These are phyloP conservation scores for Mollisia scopiformis DNA, from an alignment of 2,329 filamentous ascomycete genomes.

Conservation along the genomic window DNA sequence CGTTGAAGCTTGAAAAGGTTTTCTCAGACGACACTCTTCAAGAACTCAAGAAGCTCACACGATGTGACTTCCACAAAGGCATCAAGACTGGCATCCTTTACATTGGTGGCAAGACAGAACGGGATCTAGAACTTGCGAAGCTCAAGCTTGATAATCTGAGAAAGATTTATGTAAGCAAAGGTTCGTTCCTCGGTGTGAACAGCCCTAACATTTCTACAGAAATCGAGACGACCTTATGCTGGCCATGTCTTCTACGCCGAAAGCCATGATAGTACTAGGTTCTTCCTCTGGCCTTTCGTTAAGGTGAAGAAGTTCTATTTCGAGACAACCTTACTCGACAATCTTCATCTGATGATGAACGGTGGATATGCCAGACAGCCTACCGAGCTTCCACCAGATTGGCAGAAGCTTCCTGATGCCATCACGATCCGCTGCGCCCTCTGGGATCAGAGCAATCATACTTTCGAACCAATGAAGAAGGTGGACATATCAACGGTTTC, in stretches of 20 bases:
- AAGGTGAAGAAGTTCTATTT: slow-evolving; percentile 27
- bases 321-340: slow-evolving; percentile 32
- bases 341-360: not conserved
- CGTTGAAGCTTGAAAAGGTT: not conserved
- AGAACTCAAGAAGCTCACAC: slow-evolving; percentile 22
- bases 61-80: slow-evolving; percentile 25
- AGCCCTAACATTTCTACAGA: not conserved
- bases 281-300: slow-evolving; percentile 22
- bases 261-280: slow-evolving; percentile 18
- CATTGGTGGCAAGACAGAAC: slow-evolving; percentile 19
- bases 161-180: slow-evolving; percentile 30
- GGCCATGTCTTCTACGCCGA: slow-evolving; percentile 33
- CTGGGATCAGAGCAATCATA: slow-evolving; percentile 2
- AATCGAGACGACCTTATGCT: not conserved
- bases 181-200: not conserved
- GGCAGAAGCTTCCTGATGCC: slow-evolving; percentile 17
- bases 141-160: slow-evolving; percentile 30
- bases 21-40: slow-evolving; percentile 6
- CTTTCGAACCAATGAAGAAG: slow-evolving; percentile 10
- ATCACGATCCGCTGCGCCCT: slow-evolving; percentile 26
- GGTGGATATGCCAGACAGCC: not conserved
- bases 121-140: slow-evolving; percentile 18
- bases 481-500: not conserved
- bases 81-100: slow-evolving; percentile 21
- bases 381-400: not conserved